Percentiles rank a stretch among this genome's conserved stretches.
Evolutionary conservation across 2,329 filamentous ascomycete species (phyloP).

Genomic region (Penicillium nordicum): DNA sequence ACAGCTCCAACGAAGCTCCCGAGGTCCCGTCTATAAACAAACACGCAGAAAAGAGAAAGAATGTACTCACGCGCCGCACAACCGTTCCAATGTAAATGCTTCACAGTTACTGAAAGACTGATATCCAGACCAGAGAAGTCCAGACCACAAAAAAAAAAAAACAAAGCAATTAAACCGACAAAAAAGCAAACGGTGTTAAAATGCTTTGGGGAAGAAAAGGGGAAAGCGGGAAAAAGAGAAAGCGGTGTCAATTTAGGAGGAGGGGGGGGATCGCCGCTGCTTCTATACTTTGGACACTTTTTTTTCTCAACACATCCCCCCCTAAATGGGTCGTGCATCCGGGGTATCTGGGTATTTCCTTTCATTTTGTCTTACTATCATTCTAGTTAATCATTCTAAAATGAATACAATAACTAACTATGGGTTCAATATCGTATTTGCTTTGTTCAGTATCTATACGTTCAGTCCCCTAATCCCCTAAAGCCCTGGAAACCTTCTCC

Average conservation of each 20-base stretch:
- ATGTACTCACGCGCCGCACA: conserved; percentile 18
- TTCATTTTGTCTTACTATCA: not conserved
- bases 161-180: conserved; percentile 16
- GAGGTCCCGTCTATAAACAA: not conserved
- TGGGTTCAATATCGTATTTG: not conserved
- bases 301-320: not conserved
- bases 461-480: not conserved
- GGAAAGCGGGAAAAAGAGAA: conserved; percentile 23
- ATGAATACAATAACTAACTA: not conserved
- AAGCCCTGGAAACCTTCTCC: not conserved
- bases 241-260: conserved; percentile 22
- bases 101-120: not conserved
- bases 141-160: conserved; percentile 10
- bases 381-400: too few species aligned
- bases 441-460: not conserved
- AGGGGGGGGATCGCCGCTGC: conserved; percentile 22
- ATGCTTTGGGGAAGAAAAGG: conserved; percentile 14
- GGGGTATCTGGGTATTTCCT: conserved; percentile 7
- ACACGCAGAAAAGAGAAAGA: conserved; percentile 1
- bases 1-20: not conserved
- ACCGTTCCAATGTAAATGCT: not conserved
- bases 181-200: conserved; percentile 1
- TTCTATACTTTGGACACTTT: conserved; percentile 1
- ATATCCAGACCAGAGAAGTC: conserved; percentile 12
- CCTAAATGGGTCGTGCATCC: conserved; percentile 1